phyloP scores from a whole-genome alignment of 805 yeast species.

The Middelhovenomyces tepae region DNA sequence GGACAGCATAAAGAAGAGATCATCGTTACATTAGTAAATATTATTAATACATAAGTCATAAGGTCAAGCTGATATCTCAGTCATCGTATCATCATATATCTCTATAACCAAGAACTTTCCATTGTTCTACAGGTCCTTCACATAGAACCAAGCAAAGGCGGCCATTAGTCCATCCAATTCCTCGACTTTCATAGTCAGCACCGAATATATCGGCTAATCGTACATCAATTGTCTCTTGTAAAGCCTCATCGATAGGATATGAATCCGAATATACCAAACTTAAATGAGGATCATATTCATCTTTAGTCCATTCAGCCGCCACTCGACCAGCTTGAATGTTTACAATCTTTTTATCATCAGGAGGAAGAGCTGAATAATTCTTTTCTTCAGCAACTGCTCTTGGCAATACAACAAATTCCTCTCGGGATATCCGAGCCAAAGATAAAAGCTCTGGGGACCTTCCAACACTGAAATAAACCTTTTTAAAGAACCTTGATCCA shows the following conservation, averaged over 20 bases:
- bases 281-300: conserved; percentile 62
- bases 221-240: conserved; percentile 52
- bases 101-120: conserved; percentile 52
- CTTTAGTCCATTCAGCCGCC: conserved; percentile 48
- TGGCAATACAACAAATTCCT: conserved; percentile 26
- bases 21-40: too few relatives aligned
- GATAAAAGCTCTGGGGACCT: conserved; percentile 40
- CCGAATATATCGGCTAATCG: conserved; percentile 60
- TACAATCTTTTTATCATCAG: conserved; percentile 16
- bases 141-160: conserved; percentile 59
- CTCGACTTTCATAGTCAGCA: conserved; percentile 30
- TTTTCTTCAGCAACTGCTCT: conserved; percentile 12
- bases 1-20: conserved; percentile 67
- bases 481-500: conserved; percentile 45
- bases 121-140: conserved; percentile 61
- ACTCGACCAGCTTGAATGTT: conserved; percentile 32
- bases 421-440: conserved; percentile 37
- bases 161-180: conserved; percentile 59
- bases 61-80: conserved; percentile 13
- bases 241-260: conserved; percentile 59
- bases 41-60: conserved; percentile 17
- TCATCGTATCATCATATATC: conserved; percentile 14
- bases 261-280: conserved; percentile 59
- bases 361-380: conserved; percentile 22
- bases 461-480: conserved; percentile 41